Evolutionary conservation across 495 filamentous ascomycete species (phyloP), one percentile per base, ranked within the genome.

Genomic region (Evernia prunastri): DNA sequence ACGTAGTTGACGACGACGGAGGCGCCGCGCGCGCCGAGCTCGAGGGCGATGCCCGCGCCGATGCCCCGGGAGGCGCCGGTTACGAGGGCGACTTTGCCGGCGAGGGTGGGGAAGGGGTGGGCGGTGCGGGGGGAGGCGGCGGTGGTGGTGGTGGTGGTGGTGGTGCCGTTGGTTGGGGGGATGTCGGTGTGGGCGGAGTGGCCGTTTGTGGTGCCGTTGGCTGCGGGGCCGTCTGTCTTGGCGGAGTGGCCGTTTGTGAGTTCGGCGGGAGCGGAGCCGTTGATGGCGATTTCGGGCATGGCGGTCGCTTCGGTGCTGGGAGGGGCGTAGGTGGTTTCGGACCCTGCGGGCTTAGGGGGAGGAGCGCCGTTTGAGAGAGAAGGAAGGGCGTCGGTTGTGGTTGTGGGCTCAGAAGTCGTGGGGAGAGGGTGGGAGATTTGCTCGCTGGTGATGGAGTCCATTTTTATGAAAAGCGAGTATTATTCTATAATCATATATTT

Each of bases 1-100:
- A 84, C 82, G 75, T 91, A 93, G 83, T 93, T 93, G 75, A 93
- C 81, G 45, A 89, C 81, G 35, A 93, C 84, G 56, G 81, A 85
- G 54, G 86, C 86, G 11, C 88, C 88, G 67, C 87, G 85, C 67
- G 81, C 81, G 66, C 82, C 89, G 51, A 93, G 85, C 73, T 91
- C 89, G 25, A 90, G 80, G 42, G 89, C 89, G 66, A 90, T 88
- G 37, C 85, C 87, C 23, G 81, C 79, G 58, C 89, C 89, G 70
- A 93, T 91, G 43, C 88, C 88, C 18, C 88, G 86, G 35, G 84
- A 82, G 67, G 82, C 82, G 23, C 88, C 89, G 25, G 89, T 92
- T 65, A 92, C 80, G 39, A 91, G 79, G 56, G 88, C 88, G 66
- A 90, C 85, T 75, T 87, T 88, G 70, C 84, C 85, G 63, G 83